Conservation (phyloP, 768 basidiomycete genomes). For the Lactarius psammicola region DNA sequence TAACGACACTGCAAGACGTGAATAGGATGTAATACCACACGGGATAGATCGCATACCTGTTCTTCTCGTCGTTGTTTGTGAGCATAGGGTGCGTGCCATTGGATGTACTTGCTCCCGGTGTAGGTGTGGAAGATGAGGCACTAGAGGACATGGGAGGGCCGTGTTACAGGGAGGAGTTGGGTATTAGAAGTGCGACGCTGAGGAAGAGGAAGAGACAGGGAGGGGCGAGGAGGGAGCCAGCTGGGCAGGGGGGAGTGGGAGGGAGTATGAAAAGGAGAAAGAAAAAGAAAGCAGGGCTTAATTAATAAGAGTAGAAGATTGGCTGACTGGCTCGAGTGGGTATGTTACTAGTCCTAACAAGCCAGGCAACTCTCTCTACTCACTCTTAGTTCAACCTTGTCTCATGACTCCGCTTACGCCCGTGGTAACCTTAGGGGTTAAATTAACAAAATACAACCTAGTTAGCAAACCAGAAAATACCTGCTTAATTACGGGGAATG, state of each 20-base stretch:
- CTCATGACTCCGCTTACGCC: conserved; percentile 2
- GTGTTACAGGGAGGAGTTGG: conserved; percentile 28
- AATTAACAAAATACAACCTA: conserved; percentile 8
- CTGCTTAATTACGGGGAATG: neutral
- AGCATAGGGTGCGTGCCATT: conserved; percentile 53
- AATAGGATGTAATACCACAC: neutral
- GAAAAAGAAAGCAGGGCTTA: conserved; percentile 8
- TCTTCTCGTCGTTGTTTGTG: conserved; percentile 73
- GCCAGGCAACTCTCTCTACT: conserved; percentile 3
- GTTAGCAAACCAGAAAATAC: neutral
- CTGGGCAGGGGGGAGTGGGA: neutral
- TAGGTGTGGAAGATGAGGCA: conserved; percentile 49
- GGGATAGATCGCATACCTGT: conserved; percentile 47
- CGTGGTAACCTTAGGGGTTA: conserved; percentile 1
- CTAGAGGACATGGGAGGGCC: conserved; percentile 23
- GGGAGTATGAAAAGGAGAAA: conserved; percentile 13
- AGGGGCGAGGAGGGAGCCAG: conserved; percentile 11
- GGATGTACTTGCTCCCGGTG: conserved; percentile 43
- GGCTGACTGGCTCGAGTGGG: conserved; percentile 1
- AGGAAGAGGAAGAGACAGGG: conserved; percentile 11
- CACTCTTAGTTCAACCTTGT: conserved; percentile 11
- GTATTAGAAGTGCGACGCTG: conserved; percentile 11
- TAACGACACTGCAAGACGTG: conserved; percentile 67
- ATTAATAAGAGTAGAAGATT: conserved; percentile 3
- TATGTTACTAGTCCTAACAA: neutral